These are phyloP conservation scores for Plasmodium fragile DNA, from an alignment of 169 alveolate genomes.

Conservation along the genomic window DNA sequence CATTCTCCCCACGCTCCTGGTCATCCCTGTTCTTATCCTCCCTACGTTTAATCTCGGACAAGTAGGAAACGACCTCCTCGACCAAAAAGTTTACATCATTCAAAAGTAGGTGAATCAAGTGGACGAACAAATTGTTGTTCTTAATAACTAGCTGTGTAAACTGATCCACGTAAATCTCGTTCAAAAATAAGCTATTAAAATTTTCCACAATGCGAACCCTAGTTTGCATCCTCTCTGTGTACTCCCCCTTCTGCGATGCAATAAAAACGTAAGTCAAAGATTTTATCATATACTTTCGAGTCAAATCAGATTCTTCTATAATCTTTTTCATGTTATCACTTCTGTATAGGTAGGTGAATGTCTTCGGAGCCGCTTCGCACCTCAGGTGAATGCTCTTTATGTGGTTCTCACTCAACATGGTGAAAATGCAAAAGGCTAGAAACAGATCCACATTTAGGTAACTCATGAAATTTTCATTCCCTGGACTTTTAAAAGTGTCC, in stretches of 20 bases:
- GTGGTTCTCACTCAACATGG: conserved; percentile 85
- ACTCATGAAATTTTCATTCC: conserved; percentile 73
- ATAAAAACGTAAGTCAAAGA: conserved; percentile 85
- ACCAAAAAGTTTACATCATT: conserved; percentile 89
- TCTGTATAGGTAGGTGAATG: conserved; percentile 79
- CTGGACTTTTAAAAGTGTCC: conserved; percentile 77
- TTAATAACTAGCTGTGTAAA: conserved; percentile 80
- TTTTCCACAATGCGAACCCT: conserved; percentile 85
- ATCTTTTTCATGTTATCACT: conserved; percentile 56
- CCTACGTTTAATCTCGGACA: conserved; percentile 89
- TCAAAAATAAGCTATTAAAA: conserved; percentile 79
- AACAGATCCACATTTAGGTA: conserved; percentile 88
- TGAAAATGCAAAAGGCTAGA: conserved; percentile 84
- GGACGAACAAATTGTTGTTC: conserved; percentile 87
- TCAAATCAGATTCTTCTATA: conserved; percentile 73
- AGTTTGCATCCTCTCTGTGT: conserved; percentile 85
- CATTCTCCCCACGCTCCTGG: not conserved
- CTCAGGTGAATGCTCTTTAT: conserved; percentile 89
- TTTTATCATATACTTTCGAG: conserved; percentile 82
- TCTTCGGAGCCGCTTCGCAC: conserved; percentile 88
- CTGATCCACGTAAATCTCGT: conserved; percentile 80
- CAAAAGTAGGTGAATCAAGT: conserved; percentile 89
- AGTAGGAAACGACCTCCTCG: conserved; percentile 91
- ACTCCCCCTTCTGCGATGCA: conserved; percentile 87
- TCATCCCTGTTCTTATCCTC: conserved; percentile 80